Conservation (phyloP, 768 basidiomycete species). For the Pleurotus tuber-regium region DNA sequence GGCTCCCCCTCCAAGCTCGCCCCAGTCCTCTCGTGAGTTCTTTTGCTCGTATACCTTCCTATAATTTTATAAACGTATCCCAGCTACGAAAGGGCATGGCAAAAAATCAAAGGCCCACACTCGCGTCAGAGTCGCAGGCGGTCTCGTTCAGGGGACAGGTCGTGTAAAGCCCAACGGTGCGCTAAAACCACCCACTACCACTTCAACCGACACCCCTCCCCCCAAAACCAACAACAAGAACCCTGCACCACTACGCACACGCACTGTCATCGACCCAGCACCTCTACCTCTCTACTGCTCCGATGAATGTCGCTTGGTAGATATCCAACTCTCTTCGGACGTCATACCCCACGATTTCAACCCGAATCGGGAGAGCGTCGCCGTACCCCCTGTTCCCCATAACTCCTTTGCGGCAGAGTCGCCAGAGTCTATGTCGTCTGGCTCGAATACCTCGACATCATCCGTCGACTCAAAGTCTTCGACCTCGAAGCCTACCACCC, state of each 20-base stretch:
- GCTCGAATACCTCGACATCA: constrained; percentile 34
- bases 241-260: constrained; percentile 42
- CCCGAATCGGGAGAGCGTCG: constrained; percentile 30
- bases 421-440: constrained; percentile 36
- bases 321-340: constrained; percentile 43
- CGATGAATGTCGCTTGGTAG: constrained; percentile 65
- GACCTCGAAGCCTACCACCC: constrained; percentile 21
- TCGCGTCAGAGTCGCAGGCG: constrained; percentile 31
- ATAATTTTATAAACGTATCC: constrained; percentile 7
- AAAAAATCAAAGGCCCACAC: constrained; percentile 17
- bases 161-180: constrained; percentile 59
- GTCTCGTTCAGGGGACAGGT: constrained; percentile 66
- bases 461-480: constrained; percentile 33
- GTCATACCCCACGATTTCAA: constrained; percentile 33
- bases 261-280: constrained; percentile 73
- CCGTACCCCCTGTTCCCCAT: too few relatives aligned
- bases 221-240: constrained; percentile 16
- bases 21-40: constrained; percentile 36
- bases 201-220: constrained; percentile 14
- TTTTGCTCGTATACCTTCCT: background rate
- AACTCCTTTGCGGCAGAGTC: too few relatives aligned
- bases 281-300: constrained; percentile 87
- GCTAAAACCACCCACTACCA: constrained; percentile 33
- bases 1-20: constrained; percentile 37
- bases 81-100: constrained; percentile 24